Base-by-base conservation (phyloP, 2,329 filamentous ascomycete genomes). In the Stylonectria norvegica region DNA sequence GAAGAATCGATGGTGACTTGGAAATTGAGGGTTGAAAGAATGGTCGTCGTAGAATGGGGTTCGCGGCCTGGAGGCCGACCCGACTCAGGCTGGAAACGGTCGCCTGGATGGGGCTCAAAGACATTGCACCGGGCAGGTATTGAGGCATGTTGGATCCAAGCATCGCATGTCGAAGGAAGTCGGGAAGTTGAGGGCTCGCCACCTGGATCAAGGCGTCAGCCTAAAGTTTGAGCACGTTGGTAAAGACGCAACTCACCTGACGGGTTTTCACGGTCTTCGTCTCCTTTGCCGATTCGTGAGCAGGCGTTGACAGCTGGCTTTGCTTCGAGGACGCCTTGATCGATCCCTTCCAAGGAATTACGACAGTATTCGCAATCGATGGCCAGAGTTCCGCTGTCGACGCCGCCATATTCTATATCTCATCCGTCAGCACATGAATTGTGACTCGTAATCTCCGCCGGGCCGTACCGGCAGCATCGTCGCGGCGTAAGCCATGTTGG, bases 321-420 rank as follows among this genome's bases (percentile, higher is more conserved):
- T 49, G 45, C 28, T 36, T 37, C 34, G 44, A 34, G 15, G 40
- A 38, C 5, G 43, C 22, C 10, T 36, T 42, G 11, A 42, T 33
- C 12, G 48, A 51, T 33, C 43, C 44, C 35, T 45, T 53, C 59
- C 59, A 69, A 7, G 70, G 63, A 15, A 62, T 45, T 40, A 61
- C 55, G 12, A 71, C 45, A 10, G 65, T 65, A 43, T 62, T 70
- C 36, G 63, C 60, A 45, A 73, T 61, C 31, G 70, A 72, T 38
- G 71, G 70, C 67, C 69, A 69, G 38, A 73, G 50, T 25, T 71
- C 70, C 35, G 68, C 58, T 6, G 66, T 65, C 44, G 63, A 66
- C 34, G 66, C 66, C 47, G 66, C 67, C 54, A 73, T 62, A 49
- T 61, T 66, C 67, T 68, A 22, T 29, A 38, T 19, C 35, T 11